Evolutionary conservation across 495 filamentous ascomycete genomes (phyloP), one percentile per base, ranked within the genome.

Genomic region (Podospora pseudoanserina): DNA sequence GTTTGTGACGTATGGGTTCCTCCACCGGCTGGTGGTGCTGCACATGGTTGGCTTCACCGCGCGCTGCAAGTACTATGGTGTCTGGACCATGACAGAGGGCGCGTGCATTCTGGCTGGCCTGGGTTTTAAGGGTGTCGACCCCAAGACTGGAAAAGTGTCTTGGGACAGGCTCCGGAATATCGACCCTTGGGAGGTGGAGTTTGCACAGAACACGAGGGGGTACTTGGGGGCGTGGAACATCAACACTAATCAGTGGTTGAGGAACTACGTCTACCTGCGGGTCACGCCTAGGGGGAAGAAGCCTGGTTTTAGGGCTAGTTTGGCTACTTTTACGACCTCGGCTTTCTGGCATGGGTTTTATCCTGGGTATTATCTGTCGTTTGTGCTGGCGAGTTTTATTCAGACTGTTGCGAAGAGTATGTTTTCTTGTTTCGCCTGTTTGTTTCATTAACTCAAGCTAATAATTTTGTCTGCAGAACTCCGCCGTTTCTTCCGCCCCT

Each of bases 331-430:
- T 73, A 86, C 87, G 7, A 98, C 95, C 32, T 93, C 90, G 71
- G 95, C 95, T 0, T 91, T 98, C 75, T 99, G 95, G 95, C 95
- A 99, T 77, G 95, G 95, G 19, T 97, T 98, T 80, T 95, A 95
- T 70, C 95, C 96, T 0, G 95, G 95, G 5, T 99, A 99, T 77
- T 98, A 99, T 77, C 76, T 99, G 61, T 84, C 91, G 9, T 99
- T 99, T 69, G 79, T 97, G 63, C 84, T 97, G 20, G 95, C 92
- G 2, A 90, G 91, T 20, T 92, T 99, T 70, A 84, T 97, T 54
- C 95, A 99, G 78, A 96, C 92, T 3, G 89, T 90, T 32, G 96
- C 96, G 11, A 99, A 99, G 82, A 92, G 94, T 97, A 85, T 69
- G 87, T 79, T 39, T 23, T 19, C 28, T 23, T 20, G 19, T 27